These are phyloP conservation scores for Fusarium sp. DNA, from an alignment of 2,329 filamentous ascomycete genomes.

Conservation along the genomic window DNA sequence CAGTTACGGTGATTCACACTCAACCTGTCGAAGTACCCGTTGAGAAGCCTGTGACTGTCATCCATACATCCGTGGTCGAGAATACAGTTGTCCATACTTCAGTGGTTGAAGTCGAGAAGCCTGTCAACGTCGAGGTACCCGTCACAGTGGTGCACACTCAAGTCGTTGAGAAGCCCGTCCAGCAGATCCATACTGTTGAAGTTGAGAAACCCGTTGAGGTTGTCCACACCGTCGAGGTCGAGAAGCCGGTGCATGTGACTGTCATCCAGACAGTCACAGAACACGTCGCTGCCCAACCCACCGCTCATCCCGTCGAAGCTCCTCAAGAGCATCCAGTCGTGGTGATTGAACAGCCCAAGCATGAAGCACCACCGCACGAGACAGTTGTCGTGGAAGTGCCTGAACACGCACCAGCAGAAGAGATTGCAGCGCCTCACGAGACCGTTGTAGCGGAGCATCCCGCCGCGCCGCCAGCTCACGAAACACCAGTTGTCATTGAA, in stretches of 20 bases:
- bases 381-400: neutral
- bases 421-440: neutral
- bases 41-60: slow-evolving; percentile 6
- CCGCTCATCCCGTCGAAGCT: neutral
- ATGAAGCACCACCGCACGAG: neutral
- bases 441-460: neutral
- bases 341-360: neutral
- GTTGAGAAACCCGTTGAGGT: slow-evolving; percentile 14
- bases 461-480: neutral
- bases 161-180: neutral
- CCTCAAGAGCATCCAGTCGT: neutral
- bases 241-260: slow-evolving; percentile 19
- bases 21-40: neutral
- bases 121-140: slow-evolving; percentile 9
- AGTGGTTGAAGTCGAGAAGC: slow-evolving; percentile 6
- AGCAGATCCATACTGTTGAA: slow-evolving; percentile 11
- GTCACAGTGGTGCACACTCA: slow-evolving; percentile 7
- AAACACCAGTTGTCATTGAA: neutral
- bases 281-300: neutral
- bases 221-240: slow-evolving; percentile 11
- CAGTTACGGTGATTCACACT: slow-evolving; percentile 12
- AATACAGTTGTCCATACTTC: slow-evolving; percentile 14
- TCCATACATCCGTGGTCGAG: slow-evolving; percentile 19
- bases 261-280: slow-evolving; percentile 8
- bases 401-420: neutral